These are phyloP conservation scores for Cicer yamashitae DNA, from an alignment of 306 rosid genomes.

Conservation along the genomic window DNA sequence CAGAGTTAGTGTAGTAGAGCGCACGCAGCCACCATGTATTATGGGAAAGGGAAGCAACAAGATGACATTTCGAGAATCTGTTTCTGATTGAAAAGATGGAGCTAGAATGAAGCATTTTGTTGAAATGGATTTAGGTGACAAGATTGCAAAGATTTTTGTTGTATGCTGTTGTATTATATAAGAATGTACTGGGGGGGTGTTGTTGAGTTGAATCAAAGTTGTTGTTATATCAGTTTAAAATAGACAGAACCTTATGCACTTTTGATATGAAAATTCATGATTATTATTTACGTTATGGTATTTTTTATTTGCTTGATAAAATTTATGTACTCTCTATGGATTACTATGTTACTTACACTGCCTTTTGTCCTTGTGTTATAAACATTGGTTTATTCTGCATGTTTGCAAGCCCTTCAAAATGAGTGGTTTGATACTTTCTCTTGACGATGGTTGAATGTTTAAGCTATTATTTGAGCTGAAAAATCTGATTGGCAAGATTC, in stretches of 20 bases:
- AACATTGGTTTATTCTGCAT: slow-evolving; percentile 1
- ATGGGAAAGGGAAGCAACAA: slow-evolving; percentile 43
- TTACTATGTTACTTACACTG: slow-evolving; percentile 19
- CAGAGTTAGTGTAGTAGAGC: slow-evolving; percentile 54
- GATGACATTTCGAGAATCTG: slow-evolving; percentile 33
- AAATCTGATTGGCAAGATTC: too few species aligned
- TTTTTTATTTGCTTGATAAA: neutral
- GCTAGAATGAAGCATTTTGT: slow-evolving; percentile 46
- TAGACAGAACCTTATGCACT: slow-evolving; percentile 39
- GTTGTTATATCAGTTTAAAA: slow-evolving; percentile 40
- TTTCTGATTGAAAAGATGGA: slow-evolving; percentile 38
- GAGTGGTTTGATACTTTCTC: neutral
- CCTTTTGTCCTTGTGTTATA: slow-evolving; percentile 4
- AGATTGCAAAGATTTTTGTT: slow-evolving; percentile 50
- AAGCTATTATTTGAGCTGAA: slow-evolving; percentile 10
- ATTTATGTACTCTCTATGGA: neutral
- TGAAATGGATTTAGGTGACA: slow-evolving; percentile 53
- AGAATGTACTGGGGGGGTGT: slow-evolving; percentile 38
- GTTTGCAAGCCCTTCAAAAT: neutral
- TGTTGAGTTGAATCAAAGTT: slow-evolving; percentile 47
- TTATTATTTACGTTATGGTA: slow-evolving; percentile 29
- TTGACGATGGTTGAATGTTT: slow-evolving; percentile 17
- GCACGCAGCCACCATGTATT: slow-evolving; percentile 42
- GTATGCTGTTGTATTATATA: slow-evolving; percentile 48
- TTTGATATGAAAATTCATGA: slow-evolving; percentile 43